Conservation (phyloP, 192 early-diverging fungal species). For the Gigaspora rosea region DNA sequence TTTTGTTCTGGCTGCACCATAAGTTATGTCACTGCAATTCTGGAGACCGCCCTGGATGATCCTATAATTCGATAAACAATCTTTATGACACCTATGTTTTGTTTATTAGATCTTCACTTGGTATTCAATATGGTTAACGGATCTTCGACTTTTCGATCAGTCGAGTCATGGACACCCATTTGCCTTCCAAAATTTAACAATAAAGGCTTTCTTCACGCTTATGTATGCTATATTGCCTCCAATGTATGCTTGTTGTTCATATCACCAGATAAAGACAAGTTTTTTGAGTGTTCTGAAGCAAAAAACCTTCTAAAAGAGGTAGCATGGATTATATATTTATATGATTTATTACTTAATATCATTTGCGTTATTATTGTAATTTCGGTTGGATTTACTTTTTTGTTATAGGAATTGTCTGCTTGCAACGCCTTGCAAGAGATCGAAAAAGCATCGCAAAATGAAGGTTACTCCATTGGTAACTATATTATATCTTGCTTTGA, state of each 20-base stretch:
- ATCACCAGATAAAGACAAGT: slow-evolving; percentile 80
- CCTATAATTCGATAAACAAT: neutral
- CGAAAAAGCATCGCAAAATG: slow-evolving; percentile 44
- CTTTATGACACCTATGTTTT: neutral
- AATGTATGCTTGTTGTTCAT: slow-evolving; percentile 76
- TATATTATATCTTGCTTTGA: neutral
- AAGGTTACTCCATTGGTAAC: slow-evolving; percentile 32
- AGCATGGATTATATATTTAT: slow-evolving; percentile 11
- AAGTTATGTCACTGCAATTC: no score
- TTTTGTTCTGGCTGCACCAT: no score
- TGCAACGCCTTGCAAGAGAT: slow-evolving; percentile 17
- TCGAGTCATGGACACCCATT: slow-evolving; percentile 92
- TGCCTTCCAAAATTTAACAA: slow-evolving; percentile 92
- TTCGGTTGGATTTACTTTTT: neutral
- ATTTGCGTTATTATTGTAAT: neutral
- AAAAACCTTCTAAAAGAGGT: slow-evolving; percentile 67
- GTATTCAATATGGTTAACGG: slow-evolving; percentile 81
- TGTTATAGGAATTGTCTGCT: slow-evolving; percentile 31
- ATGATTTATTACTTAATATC: slow-evolving; percentile 23
- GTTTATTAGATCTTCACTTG: slow-evolving; percentile 66
- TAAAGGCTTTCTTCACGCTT: slow-evolving; percentile 85
- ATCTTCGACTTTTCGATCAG: slow-evolving; percentile 71
- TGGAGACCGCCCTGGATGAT: no score
- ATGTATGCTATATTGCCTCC: slow-evolving; percentile 76
- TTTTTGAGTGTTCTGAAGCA: slow-evolving; percentile 75